Base-by-base conservation (phyloP, 179 eudicot genomes). In the Spergularia azorica region DNA sequence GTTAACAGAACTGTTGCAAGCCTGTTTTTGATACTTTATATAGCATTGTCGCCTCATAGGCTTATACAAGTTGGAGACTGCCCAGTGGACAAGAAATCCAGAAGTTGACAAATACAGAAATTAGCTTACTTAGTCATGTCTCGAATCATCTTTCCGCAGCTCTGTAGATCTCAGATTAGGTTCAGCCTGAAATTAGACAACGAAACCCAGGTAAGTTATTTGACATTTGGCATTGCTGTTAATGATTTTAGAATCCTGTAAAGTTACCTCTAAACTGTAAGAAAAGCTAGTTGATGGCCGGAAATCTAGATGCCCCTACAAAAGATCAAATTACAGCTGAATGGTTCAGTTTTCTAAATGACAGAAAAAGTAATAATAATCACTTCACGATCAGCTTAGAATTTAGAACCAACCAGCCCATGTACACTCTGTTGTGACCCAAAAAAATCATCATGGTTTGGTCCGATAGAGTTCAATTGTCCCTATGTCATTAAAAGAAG, bases 281-380 rank as follows among this genome's bases (percentile, higher is more conserved):
- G 85, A 80, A 80, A 90, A 95, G 78, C 87, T 78, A 68, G 82
- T 77, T 71, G 90, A 84, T 64, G 92, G 80, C 59, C 95, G 87
- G 70, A 87, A 95, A 83, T 95, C 99, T 84, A 95, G 71, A 77
- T 88, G 90, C 70, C 94, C 99, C 99, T 95, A 66, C 59, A 83
- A 60, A 71, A 66, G 46, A 65, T 18, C 65, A 57, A 76, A 57
- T 55, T 14, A 32, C 36, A 69, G 70, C 18, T 60, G 58, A 48
- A 52, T 41, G 43, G 21, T 67, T 72, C 68, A 55, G 16, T 71
- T 15, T 15, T 56, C 50, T 36, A 14, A 7, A 15, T 55, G 12
- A 51, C 12, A n/a, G 10, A 48, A 21, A 69, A 20, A 26, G 52
- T 26, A 51, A 26, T 26, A 6, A 36, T 6, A 43, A 17, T 52